phyloP scores from a whole-genome alignment of 345 rosid genomes.

The Luvunga scandens region DNA sequence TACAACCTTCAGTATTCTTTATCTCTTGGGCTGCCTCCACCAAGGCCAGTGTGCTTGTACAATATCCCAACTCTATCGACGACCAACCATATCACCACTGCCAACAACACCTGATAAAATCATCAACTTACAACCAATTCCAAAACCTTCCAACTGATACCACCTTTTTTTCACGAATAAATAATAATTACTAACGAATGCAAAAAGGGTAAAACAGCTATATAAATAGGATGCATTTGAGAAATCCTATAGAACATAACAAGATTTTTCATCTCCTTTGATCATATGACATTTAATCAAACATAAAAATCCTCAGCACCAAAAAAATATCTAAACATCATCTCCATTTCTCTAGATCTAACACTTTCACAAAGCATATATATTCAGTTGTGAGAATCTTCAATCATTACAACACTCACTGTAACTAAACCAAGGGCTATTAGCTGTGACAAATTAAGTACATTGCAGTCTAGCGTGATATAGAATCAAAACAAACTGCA shows the following conservation, averaged over 20 bases:
- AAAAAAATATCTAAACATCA: background rate
- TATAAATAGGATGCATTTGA: background rate
- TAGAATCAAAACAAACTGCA: background rate
- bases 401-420: background rate
- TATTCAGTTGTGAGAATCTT: background rate
- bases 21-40: background rate
- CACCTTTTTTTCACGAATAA: background rate
- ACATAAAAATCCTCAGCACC: background rate
- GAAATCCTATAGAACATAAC: background rate
- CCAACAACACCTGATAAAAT: background rate
- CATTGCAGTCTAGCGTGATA: constrained; percentile 3
- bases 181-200: background rate
- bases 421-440: background rate
- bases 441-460: background rate
- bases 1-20: background rate
- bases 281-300: background rate
- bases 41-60: background rate
- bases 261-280: background rate
- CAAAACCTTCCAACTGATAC: background rate
- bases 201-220: background rate
- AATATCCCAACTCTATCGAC: background rate
- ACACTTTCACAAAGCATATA: too few species aligned
- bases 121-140: background rate
- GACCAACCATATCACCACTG: background rate
- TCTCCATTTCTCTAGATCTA: background rate